Evolutionary conservation across 257 asterid genomes (phyloP).

Genomic region (Solanum stenotomum): DNA sequence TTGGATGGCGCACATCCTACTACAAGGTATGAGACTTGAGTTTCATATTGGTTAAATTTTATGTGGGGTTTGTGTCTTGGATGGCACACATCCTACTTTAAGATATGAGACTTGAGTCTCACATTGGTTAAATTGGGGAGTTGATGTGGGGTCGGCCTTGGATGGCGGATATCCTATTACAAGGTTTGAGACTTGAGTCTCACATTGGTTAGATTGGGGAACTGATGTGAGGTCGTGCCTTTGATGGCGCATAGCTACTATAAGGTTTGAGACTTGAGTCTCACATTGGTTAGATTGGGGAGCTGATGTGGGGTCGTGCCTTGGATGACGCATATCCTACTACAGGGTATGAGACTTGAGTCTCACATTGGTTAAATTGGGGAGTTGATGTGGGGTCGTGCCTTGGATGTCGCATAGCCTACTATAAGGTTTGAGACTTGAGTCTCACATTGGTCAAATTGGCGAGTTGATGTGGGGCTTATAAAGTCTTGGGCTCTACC

Average conservation of each 20-base stretch:
- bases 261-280: background rate
- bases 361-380: background rate
- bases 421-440: background rate
- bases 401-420: background rate
- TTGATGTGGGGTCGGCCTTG: background rate
- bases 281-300: background rate
- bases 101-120: background rate
- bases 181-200: background rate
- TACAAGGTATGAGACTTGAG: background rate
- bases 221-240: background rate
- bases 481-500: background rate
- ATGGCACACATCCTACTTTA: background rate
- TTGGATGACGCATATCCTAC: background rate
- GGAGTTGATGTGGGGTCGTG: background rate
- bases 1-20: background rate
- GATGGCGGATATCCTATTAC: background rate
- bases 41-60: background rate
- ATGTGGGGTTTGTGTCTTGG: background rate
- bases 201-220: background rate
- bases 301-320: background rate
- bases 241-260: accelerated
- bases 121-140: background rate
- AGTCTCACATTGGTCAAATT: background rate
- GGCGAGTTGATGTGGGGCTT: background rate
- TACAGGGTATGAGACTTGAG: background rate